Conservation (phyloP, 2,329 filamentous ascomycete species). For the Pseudogymnoascus sp. region DNA sequence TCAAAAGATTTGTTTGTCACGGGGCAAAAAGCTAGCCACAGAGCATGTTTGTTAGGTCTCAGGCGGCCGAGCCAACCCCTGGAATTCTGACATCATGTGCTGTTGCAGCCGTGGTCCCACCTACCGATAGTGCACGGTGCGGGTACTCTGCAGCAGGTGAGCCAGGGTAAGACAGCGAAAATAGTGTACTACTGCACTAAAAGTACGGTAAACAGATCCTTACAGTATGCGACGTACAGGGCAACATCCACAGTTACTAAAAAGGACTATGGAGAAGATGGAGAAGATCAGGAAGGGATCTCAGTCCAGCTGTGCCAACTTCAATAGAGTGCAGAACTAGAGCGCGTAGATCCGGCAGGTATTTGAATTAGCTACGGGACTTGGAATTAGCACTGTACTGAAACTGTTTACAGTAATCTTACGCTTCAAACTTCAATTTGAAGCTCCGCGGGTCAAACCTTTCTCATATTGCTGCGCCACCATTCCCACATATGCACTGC, state of each 20-base stretch:
- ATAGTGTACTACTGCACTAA: too few relatives aligned
- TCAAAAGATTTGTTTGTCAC: neutral
- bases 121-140: neutral
- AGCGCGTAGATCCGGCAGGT: neutral
- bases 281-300: neutral
- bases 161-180: too few relatives aligned
- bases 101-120: neutral
- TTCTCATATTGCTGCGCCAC: neutral
- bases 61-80: neutral
- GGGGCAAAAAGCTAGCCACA: neutral
- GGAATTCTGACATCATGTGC: neutral
- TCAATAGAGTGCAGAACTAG: neutral
- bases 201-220: too few relatives aligned
- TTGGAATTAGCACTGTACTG: neutral
- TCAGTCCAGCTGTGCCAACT: neutral
- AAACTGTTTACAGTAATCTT: too few relatives aligned
- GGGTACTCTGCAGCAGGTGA: too few relatives aligned
- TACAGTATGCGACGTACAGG: too few relatives aligned
- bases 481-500: neutral
- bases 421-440: too few relatives aligned
- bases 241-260: neutral
- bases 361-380: slow-evolving; percentile 1
- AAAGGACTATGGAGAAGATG: neutral
- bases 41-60: neutral
- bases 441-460: neutral